Evolutionary conservation across 2,329 filamentous ascomycete species (phyloP), one percentile per base, ranked within the genome.

Genomic region (Aureobasidium vineae): DNA sequence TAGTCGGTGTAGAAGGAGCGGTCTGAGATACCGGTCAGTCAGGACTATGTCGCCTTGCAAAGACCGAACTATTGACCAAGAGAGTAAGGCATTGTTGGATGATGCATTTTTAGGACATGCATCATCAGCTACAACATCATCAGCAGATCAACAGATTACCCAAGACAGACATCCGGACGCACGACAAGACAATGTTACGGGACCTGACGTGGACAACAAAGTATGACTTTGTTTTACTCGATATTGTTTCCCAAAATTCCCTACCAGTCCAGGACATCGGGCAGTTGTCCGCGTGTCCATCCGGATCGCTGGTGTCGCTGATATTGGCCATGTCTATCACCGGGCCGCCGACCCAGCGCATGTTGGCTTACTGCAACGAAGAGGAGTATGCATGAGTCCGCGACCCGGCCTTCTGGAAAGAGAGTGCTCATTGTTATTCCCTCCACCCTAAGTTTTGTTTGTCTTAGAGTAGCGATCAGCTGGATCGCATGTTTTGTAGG

Each of bases 1-100:
- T 64, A 64, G 47, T 50, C 45, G 45, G 33, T 63, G 59, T 50
- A 15, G 31, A 41, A 38, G n/a, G 19, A 61, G 57, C 40, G 57
- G 41, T 61, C 57, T n/a, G 31, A 28, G 31, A 26, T 6, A 38
- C 10, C 28, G 28, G 36, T 8, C 28, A 31, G 26, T 33, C 26
- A 33, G 16, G 19, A 21, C 4, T 5, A 28, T 59, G 10, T 47
- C 26, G 40, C 56, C 56, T 33, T 59, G 16, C 26, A 19, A 45
- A 23, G 23, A 26, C 8, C 11, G 13, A 19, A 2, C n/a, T 49
- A 49, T 61, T 26, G 43, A 31, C 26, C n/a, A 1, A n/a, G 5
- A 21, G n/a, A 38, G 43, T 2, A 33, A 45, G 43, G 41, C 28
- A 61, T 10, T 49, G 28, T 36, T 15, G 31, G 26, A 23, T 15